phyloP scores from a whole-genome alignment of 768 basidiomycete genomes.

The Mycena maculata region DNA sequence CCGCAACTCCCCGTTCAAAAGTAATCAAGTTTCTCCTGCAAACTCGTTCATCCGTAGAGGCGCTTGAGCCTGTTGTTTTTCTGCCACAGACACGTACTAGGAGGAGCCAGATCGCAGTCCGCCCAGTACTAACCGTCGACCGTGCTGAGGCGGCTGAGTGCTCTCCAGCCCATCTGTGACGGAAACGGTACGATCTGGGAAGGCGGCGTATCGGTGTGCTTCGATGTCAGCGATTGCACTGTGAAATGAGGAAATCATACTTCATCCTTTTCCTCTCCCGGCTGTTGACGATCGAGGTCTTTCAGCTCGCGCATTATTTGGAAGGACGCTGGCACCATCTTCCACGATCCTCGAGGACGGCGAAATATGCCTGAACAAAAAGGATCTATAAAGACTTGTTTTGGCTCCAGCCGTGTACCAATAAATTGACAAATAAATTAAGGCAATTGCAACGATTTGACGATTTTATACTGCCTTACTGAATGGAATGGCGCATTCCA shows the following conservation, averaged over 20 bases:
- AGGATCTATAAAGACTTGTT: no score
- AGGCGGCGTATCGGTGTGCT: slow-evolving; percentile 24
- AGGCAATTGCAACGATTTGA: no score
- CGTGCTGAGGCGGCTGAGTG: slow-evolving; percentile 10
- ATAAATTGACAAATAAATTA: no score
- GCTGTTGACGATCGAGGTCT: slow-evolving; percentile 24
- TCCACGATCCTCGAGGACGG: no score
- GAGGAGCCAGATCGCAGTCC: slow-evolving; percentile 15
- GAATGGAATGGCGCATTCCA: no score
- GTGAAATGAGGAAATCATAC: not conserved
- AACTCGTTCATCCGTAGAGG: not conserved
- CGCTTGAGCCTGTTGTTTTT: slow-evolving; percentile 16
- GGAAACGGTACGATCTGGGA: slow-evolving; percentile 20
- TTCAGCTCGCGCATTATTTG: slow-evolving; percentile 18
- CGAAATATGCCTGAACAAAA: no score
- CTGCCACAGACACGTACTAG: slow-evolving; percentile 2
- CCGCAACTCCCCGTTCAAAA: not conserved
- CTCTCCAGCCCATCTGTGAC: slow-evolving; percentile 19
- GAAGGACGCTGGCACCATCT: slow-evolving; percentile 17
- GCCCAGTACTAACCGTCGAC: not conserved
- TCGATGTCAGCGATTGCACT: not conserved
- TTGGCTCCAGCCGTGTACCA: no score
- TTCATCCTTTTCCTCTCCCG: slow-evolving; percentile 9
- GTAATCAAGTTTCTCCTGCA: slow-evolving; percentile 22
- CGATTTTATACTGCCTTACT: no score